Percentiles rank a stretch among this genome's conserved stretches.
These are phyloP conservation scores for Amorphotheca resinae DNA, from an alignment of 495 filamentous ascomycete species.

Conservation along the genomic window DNA sequence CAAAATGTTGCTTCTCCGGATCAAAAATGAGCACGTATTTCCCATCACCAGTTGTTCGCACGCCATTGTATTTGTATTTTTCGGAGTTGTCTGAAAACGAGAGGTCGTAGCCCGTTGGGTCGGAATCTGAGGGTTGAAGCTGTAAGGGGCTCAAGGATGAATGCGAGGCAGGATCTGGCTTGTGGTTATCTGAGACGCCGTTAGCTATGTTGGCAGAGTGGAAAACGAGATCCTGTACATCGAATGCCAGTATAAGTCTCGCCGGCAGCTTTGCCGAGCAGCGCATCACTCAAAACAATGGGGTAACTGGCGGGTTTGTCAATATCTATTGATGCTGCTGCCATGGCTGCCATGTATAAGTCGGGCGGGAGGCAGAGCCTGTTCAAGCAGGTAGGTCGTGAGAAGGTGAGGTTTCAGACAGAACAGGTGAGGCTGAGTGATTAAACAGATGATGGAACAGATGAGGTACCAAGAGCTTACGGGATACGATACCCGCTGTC, in stretches of 20 bases:
- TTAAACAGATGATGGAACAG: not conserved
- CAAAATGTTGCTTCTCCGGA: constrained; percentile 37
- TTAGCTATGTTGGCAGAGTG: not conserved
- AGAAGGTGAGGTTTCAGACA: not conserved
- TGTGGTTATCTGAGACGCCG: constrained; percentile 37
- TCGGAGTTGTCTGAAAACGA: constrained; percentile 33
- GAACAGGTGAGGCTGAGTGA: not conserved
- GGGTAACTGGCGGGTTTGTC: constrained; percentile 38
- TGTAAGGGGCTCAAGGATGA: constrained; percentile 32
- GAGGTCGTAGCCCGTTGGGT: constrained; percentile 23
- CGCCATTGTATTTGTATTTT: constrained; percentile 37
- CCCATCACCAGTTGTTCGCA: constrained; percentile 32
- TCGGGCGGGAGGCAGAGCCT: no score
- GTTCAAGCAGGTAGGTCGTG: no score
- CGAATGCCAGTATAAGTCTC: constrained; percentile 39
- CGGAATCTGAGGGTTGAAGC: constrained; percentile 28
- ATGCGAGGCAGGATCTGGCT: constrained; percentile 28
- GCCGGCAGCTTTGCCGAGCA: constrained; percentile 38
- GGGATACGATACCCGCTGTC: no score
- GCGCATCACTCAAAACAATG: constrained; percentile 40
- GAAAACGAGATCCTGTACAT: constrained; percentile 25
- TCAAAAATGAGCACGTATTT: constrained; percentile 45
- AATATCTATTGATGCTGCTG: constrained; percentile 11
- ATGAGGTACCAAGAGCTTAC: no score
- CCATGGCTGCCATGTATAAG: constrained; percentile 4